These are phyloP conservation scores for Solanum arcanum DNA, from an alignment of 257 asterid species.

Conservation along the genomic window DNA sequence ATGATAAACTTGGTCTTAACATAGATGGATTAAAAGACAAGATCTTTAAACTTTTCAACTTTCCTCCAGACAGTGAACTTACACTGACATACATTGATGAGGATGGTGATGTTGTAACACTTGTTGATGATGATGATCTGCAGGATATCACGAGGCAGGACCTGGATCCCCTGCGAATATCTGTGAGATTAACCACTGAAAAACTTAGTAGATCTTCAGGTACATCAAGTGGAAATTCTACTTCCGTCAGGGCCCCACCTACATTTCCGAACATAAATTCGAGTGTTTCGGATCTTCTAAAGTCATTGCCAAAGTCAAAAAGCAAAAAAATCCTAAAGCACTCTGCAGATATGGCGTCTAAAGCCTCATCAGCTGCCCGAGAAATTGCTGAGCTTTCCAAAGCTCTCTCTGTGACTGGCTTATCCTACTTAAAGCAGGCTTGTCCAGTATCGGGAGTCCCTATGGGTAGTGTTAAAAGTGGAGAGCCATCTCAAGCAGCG, in stretches of 20 bases:
- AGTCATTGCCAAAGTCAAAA: constrained; percentile 40
- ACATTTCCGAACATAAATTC: constrained; percentile 13
- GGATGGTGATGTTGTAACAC: constrained; percentile 61
- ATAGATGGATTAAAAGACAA: constrained; percentile 49
- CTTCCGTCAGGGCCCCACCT: constrained; percentile 26
- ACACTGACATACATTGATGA: constrained; percentile 66
- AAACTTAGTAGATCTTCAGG: constrained; percentile 7
- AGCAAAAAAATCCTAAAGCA: constrained; percentile 27
- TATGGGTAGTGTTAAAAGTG: constrained; percentile 1
- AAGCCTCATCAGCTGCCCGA: constrained; percentile 36
- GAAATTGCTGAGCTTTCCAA: constrained; percentile 34
- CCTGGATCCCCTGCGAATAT: constrained; percentile 63
- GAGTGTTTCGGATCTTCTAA: constrained; percentile 26
- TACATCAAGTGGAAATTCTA: constrained; percentile 30
- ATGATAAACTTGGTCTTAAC: constrained; percentile 23
- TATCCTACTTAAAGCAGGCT: constrained; percentile 29
- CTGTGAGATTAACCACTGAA: constrained; percentile 27
- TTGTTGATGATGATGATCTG: constrained; percentile 78
- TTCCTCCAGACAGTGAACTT: constrained; percentile 40
- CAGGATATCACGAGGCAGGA: constrained; percentile 55
- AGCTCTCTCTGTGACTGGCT: constrained; percentile 26
- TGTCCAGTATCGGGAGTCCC: constrained; percentile 21
- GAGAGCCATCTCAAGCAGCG: background rate
- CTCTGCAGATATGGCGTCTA: constrained; percentile 33
- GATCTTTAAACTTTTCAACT: constrained; percentile 48